These are phyloP conservation scores for Penicillium herquei DNA, from an alignment of 495 filamentous ascomycete species.

Conservation along the genomic window DNA sequence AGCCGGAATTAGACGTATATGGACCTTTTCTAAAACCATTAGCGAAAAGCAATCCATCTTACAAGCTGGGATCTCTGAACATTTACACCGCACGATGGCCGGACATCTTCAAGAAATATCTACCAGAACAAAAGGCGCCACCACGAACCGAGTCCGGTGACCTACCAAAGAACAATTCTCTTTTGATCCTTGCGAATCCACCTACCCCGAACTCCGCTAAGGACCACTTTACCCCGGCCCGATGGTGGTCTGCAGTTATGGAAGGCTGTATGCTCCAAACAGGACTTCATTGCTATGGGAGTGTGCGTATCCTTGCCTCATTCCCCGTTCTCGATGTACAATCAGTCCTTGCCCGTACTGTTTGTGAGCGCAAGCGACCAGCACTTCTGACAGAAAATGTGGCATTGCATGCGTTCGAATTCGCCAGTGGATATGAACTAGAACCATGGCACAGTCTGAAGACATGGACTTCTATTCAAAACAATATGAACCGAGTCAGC, in stretches of 20 bases:
- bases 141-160: conserved; percentile 21
- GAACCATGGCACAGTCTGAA: conserved; percentile 22
- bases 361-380: conserved; percentile 50
- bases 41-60: conserved; percentile 54
- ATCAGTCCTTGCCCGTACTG: conserved; percentile 48
- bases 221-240: conserved; percentile 35
- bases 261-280: conserved; percentile 27
- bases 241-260: conserved; percentile 35
- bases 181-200: conserved; percentile 66
- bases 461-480: conserved; percentile 27
- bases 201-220: conserved; percentile 27
- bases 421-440: conserved; percentile 34
- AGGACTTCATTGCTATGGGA: conserved; percentile 42
- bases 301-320: conserved; percentile 71
- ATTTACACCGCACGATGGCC: conserved; percentile 49
- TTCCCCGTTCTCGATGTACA: conserved; percentile 47
- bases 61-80: conserved; percentile 46
- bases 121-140: conserved; percentile 34
- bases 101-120: conserved; percentile 36
- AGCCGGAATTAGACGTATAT: conserved; percentile 57
- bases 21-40: conserved; percentile 59
- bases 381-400: conserved; percentile 56
- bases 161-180: conserved; percentile 55
- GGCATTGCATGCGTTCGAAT: conserved; percentile 45
- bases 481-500: conserved; percentile 35